phyloP scores from a whole-genome alignment of 306 rosid genomes.

The Macrotyloma uniflorum region DNA sequence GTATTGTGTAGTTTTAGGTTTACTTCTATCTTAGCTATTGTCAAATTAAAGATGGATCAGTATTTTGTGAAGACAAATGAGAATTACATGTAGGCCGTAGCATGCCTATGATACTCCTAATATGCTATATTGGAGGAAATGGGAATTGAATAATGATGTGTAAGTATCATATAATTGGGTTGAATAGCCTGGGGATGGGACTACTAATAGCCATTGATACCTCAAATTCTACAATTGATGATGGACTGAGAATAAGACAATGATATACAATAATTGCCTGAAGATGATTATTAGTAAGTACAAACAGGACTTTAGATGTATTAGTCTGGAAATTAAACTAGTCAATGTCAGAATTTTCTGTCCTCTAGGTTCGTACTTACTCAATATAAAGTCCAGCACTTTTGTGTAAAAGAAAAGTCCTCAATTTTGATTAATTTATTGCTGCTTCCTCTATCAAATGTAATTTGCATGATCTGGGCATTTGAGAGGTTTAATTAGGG shows the following conservation, averaged over 20 bases:
- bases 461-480: neutral
- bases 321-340: constrained; percentile 9
- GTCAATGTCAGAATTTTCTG: neutral
- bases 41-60: neutral
- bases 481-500: constrained; percentile 9
- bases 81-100: neutral
- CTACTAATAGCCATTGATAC: neutral
- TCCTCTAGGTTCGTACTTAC: neutral
- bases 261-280: neutral
- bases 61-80: neutral
- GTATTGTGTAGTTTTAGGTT: neutral
- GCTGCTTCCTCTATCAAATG: neutral
- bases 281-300: neutral
- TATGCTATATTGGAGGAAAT: neutral
- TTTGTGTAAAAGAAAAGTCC: neutral
- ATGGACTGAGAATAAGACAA: neutral
- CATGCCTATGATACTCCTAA: neutral
- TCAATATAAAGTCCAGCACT: neutral
- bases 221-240: neutral
- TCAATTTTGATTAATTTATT: neutral
- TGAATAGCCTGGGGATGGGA: neutral
- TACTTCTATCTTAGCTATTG: constrained; percentile 13
- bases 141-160: neutral
- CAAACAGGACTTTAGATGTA: neutral
- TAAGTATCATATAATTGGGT: neutral